A percentile compares a stretch with the other conserved stretches of the same genome.
Evolutionary conservation across 2,329 filamentous ascomycete species (phyloP).

Genomic region (Aspergillus fijiensis): DNA sequence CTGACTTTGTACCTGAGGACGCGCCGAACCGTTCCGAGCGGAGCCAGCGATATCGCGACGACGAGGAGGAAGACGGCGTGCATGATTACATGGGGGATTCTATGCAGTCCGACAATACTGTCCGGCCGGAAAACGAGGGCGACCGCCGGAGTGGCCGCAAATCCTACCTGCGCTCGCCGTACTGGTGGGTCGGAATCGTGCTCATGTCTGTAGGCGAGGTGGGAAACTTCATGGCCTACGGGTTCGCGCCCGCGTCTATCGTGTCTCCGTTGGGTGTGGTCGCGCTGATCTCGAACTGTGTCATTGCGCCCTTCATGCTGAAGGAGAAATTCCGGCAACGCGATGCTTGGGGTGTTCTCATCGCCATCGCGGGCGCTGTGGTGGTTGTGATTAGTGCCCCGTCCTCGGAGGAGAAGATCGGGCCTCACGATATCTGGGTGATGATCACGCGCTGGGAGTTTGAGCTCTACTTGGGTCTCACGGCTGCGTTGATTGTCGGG

Average conservation of each 20-base stretch:
- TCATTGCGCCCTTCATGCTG: conserved; percentile 91
- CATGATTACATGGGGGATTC: conserved; percentile 31
- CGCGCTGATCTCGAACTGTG: conserved; percentile 90
- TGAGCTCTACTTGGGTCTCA: conserved; percentile 82
- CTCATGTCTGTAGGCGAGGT: conserved; percentile 91
- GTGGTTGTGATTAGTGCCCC: conserved; percentile 91
- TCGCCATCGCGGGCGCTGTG: conserved; percentile 84
- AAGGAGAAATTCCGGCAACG: conserved; percentile 83
- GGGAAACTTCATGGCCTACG: conserved; percentile 96
- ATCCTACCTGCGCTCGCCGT: conserved; percentile 83
- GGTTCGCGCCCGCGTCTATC: conserved; percentile 95
- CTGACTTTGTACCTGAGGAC: conserved; percentile 30
- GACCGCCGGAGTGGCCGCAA: conserved; percentile 52
- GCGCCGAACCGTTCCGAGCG: conserved; percentile 18
- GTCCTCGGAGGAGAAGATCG: conserved; percentile 83
- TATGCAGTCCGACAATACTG: conserved; percentile 41
- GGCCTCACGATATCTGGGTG: conserved; percentile 84
- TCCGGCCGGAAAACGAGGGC: conserved; percentile 40
- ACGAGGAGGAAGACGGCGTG: conserved; percentile 52
- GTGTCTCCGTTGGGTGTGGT: conserved; percentile 97
- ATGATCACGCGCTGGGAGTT: conserved; percentile 88
- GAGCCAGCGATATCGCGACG: conserved; percentile 12
- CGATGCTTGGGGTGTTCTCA: conserved; percentile 83
- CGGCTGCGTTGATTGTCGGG: conserved; percentile 67
- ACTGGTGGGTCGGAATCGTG: conserved; percentile 94